phyloP scores from a whole-genome alignment of 352 stramenopile genomes.

The Phytophthora pini region DNA sequence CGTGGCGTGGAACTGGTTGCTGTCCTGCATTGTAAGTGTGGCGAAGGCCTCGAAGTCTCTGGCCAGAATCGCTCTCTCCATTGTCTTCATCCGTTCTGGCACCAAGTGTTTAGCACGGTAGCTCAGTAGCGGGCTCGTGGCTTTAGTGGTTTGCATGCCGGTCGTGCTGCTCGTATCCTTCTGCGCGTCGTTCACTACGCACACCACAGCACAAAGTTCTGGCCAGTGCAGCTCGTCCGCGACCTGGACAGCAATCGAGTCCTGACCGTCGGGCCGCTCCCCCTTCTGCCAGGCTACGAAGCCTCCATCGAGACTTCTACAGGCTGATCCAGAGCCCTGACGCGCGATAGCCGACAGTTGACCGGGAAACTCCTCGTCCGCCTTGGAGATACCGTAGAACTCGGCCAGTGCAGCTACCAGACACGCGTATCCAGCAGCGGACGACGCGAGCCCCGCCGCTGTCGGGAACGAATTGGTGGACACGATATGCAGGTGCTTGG shows the following conservation, averaged over 20 bases:
- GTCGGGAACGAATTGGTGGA: constrained; percentile 99
- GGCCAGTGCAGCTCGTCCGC: constrained; percentile 94
- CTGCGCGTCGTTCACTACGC: constrained; percentile 95
- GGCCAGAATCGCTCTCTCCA: constrained; percentile 89
- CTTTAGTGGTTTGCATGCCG: constrained; percentile 96
- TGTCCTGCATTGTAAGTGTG: constrained; percentile 98
- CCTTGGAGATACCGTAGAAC: constrained; percentile 89
- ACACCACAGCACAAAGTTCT: constrained; percentile 94
- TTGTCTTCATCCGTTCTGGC: constrained; percentile 80
- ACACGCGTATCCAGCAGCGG: constrained; percentile 96
- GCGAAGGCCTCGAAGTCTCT: constrained; percentile 97
- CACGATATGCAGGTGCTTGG: constrained; percentile 90
- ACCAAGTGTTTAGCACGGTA: constrained; percentile 91
- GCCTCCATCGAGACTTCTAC: constrained; percentile 95
- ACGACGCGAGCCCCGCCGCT: constrained; percentile 97
- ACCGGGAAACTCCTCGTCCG: constrained; percentile 89
- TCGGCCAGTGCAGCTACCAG: constrained; percentile 92
- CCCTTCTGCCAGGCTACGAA: constrained; percentile 98
- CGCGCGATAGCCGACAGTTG: constrained; percentile 94
- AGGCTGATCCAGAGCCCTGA: constrained; percentile 96
- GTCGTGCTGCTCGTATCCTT: constrained; percentile 97
- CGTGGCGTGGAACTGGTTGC: constrained; percentile 98
- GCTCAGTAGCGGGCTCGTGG: constrained; percentile 92
- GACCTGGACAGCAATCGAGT: constrained; percentile 75
- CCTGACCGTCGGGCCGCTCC: constrained; percentile 59